Evolutionary conservation across 306 rosid genomes (phyloP).

Genomic region (Pyrus bretschneideri): DNA sequence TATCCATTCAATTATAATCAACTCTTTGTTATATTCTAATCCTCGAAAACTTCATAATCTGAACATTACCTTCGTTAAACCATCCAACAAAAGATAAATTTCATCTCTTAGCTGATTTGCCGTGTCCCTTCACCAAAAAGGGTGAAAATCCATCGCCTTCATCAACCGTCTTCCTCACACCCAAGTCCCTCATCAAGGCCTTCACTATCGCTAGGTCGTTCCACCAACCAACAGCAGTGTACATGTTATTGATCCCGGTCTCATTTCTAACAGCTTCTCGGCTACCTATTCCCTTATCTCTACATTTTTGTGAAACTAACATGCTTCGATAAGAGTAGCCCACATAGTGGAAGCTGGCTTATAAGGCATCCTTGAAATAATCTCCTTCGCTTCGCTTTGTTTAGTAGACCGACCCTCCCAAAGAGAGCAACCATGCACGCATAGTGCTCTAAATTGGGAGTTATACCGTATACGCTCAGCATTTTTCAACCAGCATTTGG

Average conservation of each 20-base stretch:
- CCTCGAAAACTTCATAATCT: conserved; percentile 20
- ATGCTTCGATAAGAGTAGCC: conserved; percentile 71
- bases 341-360: conserved; percentile 73
- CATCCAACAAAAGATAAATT: conserved; percentile 51
- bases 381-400: conserved; percentile 49
- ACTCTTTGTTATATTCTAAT: conserved; percentile 13
- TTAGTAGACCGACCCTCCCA: conserved; percentile 73
- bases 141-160: conserved; percentile 48
- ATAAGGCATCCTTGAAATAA: conserved; percentile 67
- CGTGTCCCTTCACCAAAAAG: conserved; percentile 58
- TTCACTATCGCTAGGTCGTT: conserved; percentile 53
- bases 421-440: conserved; percentile 75
- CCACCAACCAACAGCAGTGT: conserved; percentile 67
- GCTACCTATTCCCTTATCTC: conserved; percentile 81
- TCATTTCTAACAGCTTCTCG: conserved; percentile 63
- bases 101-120: conserved; percentile 39
- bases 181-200: conserved; percentile 69
- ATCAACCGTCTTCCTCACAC: conserved; percentile 64
- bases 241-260: conserved; percentile 71
- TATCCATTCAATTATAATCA: too few species aligned
- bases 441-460: conserved; percentile 61
- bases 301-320: conserved; percentile 52
- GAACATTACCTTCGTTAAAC: conserved; percentile 47
- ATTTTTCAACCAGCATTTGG: conserved; percentile 35
- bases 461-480: conserved; percentile 42